Evolutionary conservation across 257 asterid species (phyloP), one percentile per base, ranked within the genome.

Genomic region (Dorcoceras hygrometricum): DNA sequence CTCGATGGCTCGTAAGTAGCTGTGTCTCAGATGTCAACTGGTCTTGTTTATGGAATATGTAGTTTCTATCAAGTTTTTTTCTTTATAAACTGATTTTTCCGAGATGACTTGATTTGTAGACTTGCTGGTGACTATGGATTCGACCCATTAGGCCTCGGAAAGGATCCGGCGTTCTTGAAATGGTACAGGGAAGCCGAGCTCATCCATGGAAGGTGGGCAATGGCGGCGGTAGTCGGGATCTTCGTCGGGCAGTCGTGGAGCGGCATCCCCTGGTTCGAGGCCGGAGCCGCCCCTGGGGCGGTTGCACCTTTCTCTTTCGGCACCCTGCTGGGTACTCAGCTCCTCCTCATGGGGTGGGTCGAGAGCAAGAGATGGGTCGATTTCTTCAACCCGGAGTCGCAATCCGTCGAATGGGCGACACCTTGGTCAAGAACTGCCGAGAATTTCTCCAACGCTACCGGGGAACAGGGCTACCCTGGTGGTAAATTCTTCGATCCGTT

Each of bases 151-250:
- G 99, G 97, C 6, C 90, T 94, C 0, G 99, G 99, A 8, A 90
- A 85, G 74, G 99, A 93, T 70, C 99, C 97, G 2, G 87, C 97
- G 5, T 93, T 90, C 90, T 72, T 93, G 83, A 93, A 85, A 76
- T 93, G 99, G 97, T 93, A 90, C 90, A 78, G 97, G 61, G 99
- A 93, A 77, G 99, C 99, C 2, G 97, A 93, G 87, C 89, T 93
- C 24, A 93, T 93, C 86, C 99, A 93, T 61, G 99, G 97, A 5
- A 62, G 97, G 76, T 93, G 96, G 97, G 99, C 99, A 6, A 93
- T 93, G 97, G 71, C 89, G 1, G 99, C 97, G 0, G 97, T 90
- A 2, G 26, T 93, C 8, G 99, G 99, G 46, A 93, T 93, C 83
- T 93, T 93, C 12, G 91, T 93, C 0, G 99, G 99, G 4, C 99